Percentiles rank a stretch among this genome's conserved stretches.
Conservation (phyloP, 2,329 filamentous ascomycete species). For the Neobulgaria alba region DNA sequence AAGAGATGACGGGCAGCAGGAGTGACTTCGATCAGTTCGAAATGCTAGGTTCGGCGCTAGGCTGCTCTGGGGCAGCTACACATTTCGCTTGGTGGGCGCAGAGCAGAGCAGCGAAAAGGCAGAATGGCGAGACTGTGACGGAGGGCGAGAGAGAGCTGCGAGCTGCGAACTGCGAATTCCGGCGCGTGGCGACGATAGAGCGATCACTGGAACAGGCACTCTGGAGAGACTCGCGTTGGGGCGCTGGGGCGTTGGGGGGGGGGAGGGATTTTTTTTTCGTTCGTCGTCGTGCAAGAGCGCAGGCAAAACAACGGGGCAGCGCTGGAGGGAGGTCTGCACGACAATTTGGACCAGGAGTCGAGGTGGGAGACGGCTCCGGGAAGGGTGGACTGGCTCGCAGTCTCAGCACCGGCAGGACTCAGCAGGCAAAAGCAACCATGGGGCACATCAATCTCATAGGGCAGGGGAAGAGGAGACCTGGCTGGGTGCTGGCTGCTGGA, state of each 20-base stretch:
- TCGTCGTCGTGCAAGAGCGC: neutral
- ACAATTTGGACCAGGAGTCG: neutral
- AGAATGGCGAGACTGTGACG: neutral
- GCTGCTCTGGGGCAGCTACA: neutral
- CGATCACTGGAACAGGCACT: neutral
- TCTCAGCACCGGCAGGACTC: neutral
- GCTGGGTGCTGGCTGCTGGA: no score
- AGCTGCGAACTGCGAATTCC: neutral
- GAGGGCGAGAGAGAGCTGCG: neutral
- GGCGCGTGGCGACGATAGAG: neutral
- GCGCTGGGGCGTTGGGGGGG: neutral
- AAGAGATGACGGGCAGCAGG: neutral
- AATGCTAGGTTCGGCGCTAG: neutral
- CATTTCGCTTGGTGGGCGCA: neutral
- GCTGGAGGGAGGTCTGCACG: neutral
- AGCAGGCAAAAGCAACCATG: constrained; percentile 8
- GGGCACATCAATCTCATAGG: constrained; percentile 12
- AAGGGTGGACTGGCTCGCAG: neutral
- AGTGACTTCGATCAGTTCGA: constrained; percentile 5
- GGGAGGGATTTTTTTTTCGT: neutral
- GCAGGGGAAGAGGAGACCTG: constrained; percentile 5
- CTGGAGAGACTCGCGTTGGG: neutral
- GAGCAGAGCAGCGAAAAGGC: neutral
- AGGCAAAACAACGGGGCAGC: neutral
- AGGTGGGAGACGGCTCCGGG: neutral